Percentiles rank a stretch among this genome's conserved stretches.
phyloP scores from a whole-genome alignment of 805 yeast species.

The Grigorovia yakushimaensis region DNA sequence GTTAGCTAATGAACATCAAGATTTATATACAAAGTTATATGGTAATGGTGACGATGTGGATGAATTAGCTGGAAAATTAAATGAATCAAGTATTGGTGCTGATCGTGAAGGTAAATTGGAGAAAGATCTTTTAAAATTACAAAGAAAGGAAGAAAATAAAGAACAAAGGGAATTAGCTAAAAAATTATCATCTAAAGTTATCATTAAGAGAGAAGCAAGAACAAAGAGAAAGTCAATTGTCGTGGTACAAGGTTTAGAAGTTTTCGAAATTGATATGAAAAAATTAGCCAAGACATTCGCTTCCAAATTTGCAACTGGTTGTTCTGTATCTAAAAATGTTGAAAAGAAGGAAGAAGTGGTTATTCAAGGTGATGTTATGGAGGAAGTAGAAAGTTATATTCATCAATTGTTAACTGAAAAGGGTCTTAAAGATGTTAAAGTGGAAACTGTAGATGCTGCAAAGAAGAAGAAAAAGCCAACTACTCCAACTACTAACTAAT shows the following conservation, averaged over 20 bases:
- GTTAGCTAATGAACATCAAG: constrained; percentile 53
- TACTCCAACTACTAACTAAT: not conserved
- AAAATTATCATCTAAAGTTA: constrained; percentile 69
- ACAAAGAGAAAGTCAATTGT: constrained; percentile 82
- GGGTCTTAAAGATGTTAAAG: constrained; percentile 75
- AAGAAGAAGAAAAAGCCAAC: constrained; percentile 48
- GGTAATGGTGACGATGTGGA: constrained; percentile 32
- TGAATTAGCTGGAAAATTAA: constrained; percentile 27
- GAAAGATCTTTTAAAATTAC: constrained; percentile 74
- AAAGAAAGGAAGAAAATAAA: constrained; percentile 75
- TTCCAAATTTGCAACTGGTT: constrained; percentile 91
- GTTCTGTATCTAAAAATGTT: constrained; percentile 78
- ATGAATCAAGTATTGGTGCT: constrained; percentile 49
- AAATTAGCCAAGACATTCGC: constrained; percentile 88
- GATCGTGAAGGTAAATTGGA: constrained; percentile 79
- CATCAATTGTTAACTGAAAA: constrained; percentile 63
- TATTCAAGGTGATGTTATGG: constrained; percentile 92
- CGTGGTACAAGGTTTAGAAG: constrained; percentile 79
- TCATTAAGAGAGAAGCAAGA: constrained; percentile 79
- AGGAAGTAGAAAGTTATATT: constrained; percentile 75
- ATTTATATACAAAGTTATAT: constrained; percentile 51
- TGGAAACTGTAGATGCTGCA: constrained; percentile 80
- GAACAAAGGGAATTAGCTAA: constrained; percentile 76
- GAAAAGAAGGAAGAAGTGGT: constrained; percentile 89
- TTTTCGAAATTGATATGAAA: constrained; percentile 80